Conservation (phyloP, 2,329 filamentous ascomycete species). For the Fusarium sp. region DNA sequence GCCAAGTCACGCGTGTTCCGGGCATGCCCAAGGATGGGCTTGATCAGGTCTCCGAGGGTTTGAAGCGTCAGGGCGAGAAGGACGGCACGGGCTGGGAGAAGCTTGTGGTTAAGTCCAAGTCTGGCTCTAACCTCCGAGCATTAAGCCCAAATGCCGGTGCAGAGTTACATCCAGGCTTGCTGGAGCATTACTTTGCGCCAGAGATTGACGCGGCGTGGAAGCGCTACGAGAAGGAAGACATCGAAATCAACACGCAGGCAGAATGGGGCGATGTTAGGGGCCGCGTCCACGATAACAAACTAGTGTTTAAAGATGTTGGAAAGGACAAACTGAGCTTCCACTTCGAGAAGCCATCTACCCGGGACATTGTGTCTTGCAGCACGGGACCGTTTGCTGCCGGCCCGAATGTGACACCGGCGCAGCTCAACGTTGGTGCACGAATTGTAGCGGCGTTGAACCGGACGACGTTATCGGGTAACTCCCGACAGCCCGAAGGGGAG, state of each 20-base stretch:
- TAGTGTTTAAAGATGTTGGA: constrained; percentile 54
- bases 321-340: constrained; percentile 42
- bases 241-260: constrained; percentile 64
- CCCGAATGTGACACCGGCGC: constrained; percentile 53
- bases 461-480: constrained; percentile 68
- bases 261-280: constrained; percentile 60
- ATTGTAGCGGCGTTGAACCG: constrained; percentile 80
- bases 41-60: constrained; percentile 53
- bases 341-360: constrained; percentile 58
- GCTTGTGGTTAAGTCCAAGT: constrained; percentile 56
- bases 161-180: constrained; percentile 55
- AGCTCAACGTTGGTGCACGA: constrained; percentile 75
- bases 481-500: constrained; percentile 63
- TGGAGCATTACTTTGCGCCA: constrained; percentile 59
- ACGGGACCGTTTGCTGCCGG: constrained; percentile 62
- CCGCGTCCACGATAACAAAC: constrained; percentile 49
- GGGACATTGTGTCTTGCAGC: constrained; percentile 63
- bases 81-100: constrained; percentile 63
- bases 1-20: constrained; percentile 55
- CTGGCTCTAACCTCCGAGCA: constrained; percentile 57
- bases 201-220: constrained; percentile 64
- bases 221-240: constrained; percentile 55
- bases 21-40: constrained; percentile 60
- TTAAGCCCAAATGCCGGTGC: constrained; percentile 63
- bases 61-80: constrained; percentile 55